These are phyloP conservation scores for Sisymbrium irio DNA, from an alignment of 345 rosid genomes.

Conservation along the genomic window DNA sequence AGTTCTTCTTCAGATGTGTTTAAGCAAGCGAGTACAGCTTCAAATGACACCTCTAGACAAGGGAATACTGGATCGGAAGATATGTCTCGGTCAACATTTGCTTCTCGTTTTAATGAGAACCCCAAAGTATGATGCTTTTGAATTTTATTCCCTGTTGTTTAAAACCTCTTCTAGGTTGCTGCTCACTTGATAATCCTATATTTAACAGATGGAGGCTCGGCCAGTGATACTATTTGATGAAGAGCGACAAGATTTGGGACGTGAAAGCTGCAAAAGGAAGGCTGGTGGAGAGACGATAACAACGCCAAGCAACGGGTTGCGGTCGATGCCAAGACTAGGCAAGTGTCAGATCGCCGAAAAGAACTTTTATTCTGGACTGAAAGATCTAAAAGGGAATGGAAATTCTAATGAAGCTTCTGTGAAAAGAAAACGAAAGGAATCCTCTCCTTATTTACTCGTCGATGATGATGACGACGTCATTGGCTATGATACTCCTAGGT, in stretches of 20 bases:
- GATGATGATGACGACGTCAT: constrained; percentile 26
- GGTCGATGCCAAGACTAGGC: constrained; percentile 39
- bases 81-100: constrained; percentile 37
- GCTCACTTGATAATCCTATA: constrained; percentile 13
- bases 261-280: constrained; percentile 34
- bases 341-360: constrained; percentile 27
- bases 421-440: constrained; percentile 28
- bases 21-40: constrained; percentile 12
- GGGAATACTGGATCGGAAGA: constrained; percentile 33
- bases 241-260: constrained; percentile 28
- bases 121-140: constrained; percentile 50
- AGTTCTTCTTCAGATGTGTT: constrained; percentile 36
- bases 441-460: constrained; percentile 32
- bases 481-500: constrained; percentile 29
- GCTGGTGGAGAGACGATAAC: constrained; percentile 26
- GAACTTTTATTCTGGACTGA: constrained; percentile 33
- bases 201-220: constrained; percentile 47
- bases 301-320: constrained; percentile 31
- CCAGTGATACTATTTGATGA: constrained; percentile 29
- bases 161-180: not conserved
- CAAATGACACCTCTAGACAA: constrained; percentile 23
- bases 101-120: constrained; percentile 34
- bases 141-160: not conserved
- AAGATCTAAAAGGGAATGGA: constrained; percentile 15
- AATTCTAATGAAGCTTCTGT: constrained; percentile 4